phyloP scores from a whole-genome alignment of 2,329 filamentous ascomycete genomes.

The Truncatella angustata region DNA sequence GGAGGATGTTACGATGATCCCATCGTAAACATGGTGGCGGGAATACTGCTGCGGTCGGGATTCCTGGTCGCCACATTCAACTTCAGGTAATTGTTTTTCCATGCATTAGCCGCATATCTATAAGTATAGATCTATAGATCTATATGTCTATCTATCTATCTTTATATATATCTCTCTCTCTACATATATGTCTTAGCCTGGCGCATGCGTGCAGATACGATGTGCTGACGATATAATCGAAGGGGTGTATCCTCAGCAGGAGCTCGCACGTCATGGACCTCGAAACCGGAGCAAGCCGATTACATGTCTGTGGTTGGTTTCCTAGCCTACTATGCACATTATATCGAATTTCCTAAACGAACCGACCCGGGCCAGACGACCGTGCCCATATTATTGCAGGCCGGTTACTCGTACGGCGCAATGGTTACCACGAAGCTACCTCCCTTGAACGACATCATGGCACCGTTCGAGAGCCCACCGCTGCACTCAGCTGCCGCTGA shows the following conservation, averaged over 20 bases:
- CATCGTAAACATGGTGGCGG: constrained; percentile 66
- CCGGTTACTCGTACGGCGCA: constrained; percentile 89
- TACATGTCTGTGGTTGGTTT: constrained; percentile 83
- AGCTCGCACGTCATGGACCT: constrained; percentile 84
- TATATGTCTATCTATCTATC: no score
- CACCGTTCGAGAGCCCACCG: constrained; percentile 52
- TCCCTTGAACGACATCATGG: constrained; percentile 56
- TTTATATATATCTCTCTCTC: no score
- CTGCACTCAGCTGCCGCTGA: constrained; percentile 62
- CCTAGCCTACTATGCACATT: constrained; percentile 69
- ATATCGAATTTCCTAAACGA: constrained; percentile 41
- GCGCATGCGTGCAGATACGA: no score
- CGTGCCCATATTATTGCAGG: constrained; percentile 54
- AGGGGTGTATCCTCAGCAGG: no score
- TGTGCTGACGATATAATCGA: no score
- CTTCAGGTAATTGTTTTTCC: constrained; percentile 68
- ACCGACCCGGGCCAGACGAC: constrained; percentile 2
- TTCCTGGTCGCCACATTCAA: constrained; percentile 88
- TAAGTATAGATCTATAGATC: no score
- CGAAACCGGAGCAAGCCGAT: constrained; percentile 75
- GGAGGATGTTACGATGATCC: constrained; percentile 84
- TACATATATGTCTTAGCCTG: no score
- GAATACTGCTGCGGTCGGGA: constrained; percentile 64
- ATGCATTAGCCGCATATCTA: no score
- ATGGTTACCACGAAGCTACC: constrained; percentile 76